Evolutionary conservation across 257 asterid species (phyloP), one percentile per base, ranked within the genome.

Genomic region (Solanum acaule): DNA sequence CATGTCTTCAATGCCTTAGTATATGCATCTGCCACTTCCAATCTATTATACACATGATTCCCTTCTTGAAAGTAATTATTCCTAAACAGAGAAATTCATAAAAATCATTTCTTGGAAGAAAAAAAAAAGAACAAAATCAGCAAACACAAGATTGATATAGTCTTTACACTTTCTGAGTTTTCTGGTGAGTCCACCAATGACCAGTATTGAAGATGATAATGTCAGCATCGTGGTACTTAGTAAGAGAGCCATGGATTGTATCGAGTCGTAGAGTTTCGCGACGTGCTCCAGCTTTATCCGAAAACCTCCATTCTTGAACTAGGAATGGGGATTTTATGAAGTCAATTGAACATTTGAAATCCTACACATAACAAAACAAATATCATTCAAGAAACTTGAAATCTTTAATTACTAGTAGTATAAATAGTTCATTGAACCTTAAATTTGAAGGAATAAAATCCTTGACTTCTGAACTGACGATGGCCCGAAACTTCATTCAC

Each of bases 161-260:
- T 56, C 49, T 44, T 20, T 90, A 93, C 95, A 95, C 90, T 87
- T 89, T 76, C 11, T 67, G 78, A 22, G 94, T 92, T 52, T 94
- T 95, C 56, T 91, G 91, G 89, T 93, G 98, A 88, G 96, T 95
- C 98, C 96, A 94, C 96, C 98, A 94, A 70, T 95, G 96, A 16
- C 98, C 98, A 6, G 98, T 93, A 92, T 94, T 94, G 94, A 94
- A 93, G 25, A 94, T 92, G 29, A 94, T 89, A 83, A 94, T 71
- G 71, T 95, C 95, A 52, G 94, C 98, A 87, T 92, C 91, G 23
- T 68, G 40, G 44, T 94, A 92, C 38, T 87, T 91, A n/a, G 85
- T 49, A 73, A 86, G 89, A 25, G 94, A 90, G 73, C 88, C 77
- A 29, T 91, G 95, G 56, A 92, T 88, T 90, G 89, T 76, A 92